Evolutionary conservation across 352 stramenopile genomes (phyloP), one percentile per base, ranked within the genome.

Genomic region (Phytophthora brassicae): DNA sequence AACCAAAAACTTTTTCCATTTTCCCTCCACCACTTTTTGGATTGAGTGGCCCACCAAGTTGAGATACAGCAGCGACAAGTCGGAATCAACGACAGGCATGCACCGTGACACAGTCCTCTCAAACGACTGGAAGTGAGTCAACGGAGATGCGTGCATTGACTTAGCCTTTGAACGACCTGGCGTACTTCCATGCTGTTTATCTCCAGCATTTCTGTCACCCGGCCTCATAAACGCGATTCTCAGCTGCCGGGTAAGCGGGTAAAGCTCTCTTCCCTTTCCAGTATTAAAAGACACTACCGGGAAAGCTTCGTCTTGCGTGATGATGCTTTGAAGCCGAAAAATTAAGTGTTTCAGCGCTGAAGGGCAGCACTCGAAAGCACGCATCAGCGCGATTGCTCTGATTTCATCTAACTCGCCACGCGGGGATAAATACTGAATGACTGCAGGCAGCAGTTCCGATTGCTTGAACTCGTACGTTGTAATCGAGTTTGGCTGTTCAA

Each of bases 91-190:
- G 3, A 90, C 70, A 35, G 79, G 65, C 52, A 90, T 74, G 26
- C 70, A 88, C 2, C 82, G 78, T 24, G 81, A 85, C 33, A 95
- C 69, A 0, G 80, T 90, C 52, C 83, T 77, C 48, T 95, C 86
- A 64, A 95, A 92, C n/a, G 84, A 92, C 60, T 92, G 83, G n/a
- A 92, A 95, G 35, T 90, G 77, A 3, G 84, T 91, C 38, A 95
- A 62, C 6, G 86, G 79, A 5, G 84, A 92, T n/a, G 79, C 70
- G 19, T 91, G 74, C 14, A 94, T 88, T 16, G 77, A 72, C 42
- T 83, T 73, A 31, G 47, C 56, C 41, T 66, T 56, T 6, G 46
- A 16, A 48, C 60, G 56, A 29, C 46, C 46, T 28, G 41, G 46
- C 36, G 14, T 41, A 31, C 19, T 42, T 42, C 22, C 36, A 48